Percentiles rank a stretch among this genome's conserved stretches.
phyloP scores from a whole-genome alignment of 2,329 filamentous ascomycete species.

The Aspergillus proliferans region DNA sequence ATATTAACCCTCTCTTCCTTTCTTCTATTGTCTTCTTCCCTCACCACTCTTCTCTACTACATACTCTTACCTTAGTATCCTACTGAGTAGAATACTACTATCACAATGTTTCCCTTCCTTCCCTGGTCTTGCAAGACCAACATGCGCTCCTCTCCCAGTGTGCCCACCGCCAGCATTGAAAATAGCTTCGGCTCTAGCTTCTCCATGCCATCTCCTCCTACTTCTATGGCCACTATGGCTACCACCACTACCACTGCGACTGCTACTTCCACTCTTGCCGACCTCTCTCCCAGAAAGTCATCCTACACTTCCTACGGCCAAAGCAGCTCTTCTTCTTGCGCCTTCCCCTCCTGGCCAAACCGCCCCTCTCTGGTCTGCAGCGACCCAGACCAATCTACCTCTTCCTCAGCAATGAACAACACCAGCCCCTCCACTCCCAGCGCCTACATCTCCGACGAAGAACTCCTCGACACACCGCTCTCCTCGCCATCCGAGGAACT shows the following conservation, averaged over 20 bases:
- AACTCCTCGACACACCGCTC: conserved; percentile 30
- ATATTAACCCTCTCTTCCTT: not conserved
- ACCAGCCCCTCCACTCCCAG: conserved; percentile 21
- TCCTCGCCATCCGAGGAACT: conserved; percentile 3
- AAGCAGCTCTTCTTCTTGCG: conserved; percentile 36
- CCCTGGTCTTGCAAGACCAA: conserved; percentile 16
- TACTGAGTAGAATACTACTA: conserved; percentile 2
- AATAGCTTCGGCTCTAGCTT: conserved; percentile 2
- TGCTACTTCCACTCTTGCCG: not conserved
- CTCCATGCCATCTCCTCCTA: not conserved
- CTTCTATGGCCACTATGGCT: not conserved
- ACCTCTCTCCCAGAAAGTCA: conserved; percentile 26
- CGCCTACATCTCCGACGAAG: conserved; percentile 39
- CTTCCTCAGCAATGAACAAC: not conserved
- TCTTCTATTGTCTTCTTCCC: conserved; percentile 1
- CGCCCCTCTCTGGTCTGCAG: conserved; percentile 30
- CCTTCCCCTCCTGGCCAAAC: conserved; percentile 42
- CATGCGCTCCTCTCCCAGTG: conserved; percentile 16
- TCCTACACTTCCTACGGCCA: conserved; percentile 34
- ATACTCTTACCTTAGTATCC: not conserved
- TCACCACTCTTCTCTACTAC: not conserved
- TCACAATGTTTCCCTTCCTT: conserved; percentile 16
- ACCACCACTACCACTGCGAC: not conserved
- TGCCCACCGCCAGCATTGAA: conserved; percentile 14
- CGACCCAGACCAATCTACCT: conserved; percentile 16